Percentiles rank a stretch among this genome's conserved stretches.
Evolutionary conservation across 306 rosid species (phyloP).

Genomic region (Cucurbita ficifolia): DNA sequence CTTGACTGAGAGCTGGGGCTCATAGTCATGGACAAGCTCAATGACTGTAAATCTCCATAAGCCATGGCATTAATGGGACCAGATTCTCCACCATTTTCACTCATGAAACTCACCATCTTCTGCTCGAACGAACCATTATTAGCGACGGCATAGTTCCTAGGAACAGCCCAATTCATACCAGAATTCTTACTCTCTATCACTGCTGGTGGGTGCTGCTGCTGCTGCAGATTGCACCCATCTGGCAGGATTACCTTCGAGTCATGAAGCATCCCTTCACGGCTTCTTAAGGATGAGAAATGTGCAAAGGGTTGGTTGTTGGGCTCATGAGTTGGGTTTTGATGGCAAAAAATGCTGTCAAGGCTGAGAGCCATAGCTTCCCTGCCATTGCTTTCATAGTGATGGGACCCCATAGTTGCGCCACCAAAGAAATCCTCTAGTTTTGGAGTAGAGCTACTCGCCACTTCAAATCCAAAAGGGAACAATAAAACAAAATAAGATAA

Average conservation of each 20-base stretch:
- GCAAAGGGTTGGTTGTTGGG: conserved; percentile 13
- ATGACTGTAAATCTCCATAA: conserved; percentile 53
- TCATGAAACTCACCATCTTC: conserved; percentile 31
- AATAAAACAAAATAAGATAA: not conserved
- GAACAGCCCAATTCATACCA: conserved; percentile 32
- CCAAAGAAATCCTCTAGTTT: conserved; percentile 84
- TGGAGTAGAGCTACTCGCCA: conserved; percentile 48
- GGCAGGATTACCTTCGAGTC: conserved; percentile 26
- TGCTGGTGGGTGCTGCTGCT: conserved; percentile 15
- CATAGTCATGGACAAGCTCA: conserved; percentile 52
- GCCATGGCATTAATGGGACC: conserved; percentile 20
- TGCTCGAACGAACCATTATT: conserved; percentile 11
- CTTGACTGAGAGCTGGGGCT: conserved; percentile 82
- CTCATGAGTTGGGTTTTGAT: conserved; percentile 27
- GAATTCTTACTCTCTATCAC: conserved; percentile 18
- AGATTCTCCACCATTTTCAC: conserved; percentile 44
- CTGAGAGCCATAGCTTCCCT: conserved; percentile 57
- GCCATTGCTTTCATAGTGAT: conserved; percentile 47
- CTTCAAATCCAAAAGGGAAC: conserved; percentile 21
- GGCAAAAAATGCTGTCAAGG: conserved; percentile 44
- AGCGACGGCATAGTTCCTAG: conserved; percentile 18
- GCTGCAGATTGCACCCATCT: conserved; percentile 24
- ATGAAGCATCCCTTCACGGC: conserved; percentile 25
- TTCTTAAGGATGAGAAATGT: conserved; percentile 10
- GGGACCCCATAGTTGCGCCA: conserved; percentile 47